A percentile compares a stretch with the other conserved stretches of the same genome.
phyloP scores from a whole-genome alignment of 2,329 filamentous ascomycete species.

The Bertia moriformis region DNA sequence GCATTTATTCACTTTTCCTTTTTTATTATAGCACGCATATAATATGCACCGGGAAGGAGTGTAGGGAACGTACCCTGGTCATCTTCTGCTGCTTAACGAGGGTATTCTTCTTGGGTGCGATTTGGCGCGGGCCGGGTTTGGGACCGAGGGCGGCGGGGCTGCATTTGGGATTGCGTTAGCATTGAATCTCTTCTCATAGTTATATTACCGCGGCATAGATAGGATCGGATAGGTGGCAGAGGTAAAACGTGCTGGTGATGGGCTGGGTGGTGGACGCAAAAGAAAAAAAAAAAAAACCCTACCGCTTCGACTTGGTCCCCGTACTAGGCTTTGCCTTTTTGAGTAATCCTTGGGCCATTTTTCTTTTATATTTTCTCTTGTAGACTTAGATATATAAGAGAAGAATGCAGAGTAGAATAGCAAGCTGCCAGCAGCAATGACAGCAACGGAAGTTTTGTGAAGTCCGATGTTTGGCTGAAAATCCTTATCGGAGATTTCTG shows the following conservation, averaged over 20 bases:
- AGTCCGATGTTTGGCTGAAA: no score
- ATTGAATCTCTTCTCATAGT: no score
- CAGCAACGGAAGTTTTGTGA: no score
- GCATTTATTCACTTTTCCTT: no score
- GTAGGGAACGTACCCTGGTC: not conserved
- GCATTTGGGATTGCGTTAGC: no score
- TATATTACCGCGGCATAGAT: not conserved
- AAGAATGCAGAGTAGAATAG: constrained; percentile 1
- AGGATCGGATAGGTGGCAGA: not conserved
- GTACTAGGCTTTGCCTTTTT: not conserved
- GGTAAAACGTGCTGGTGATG: not conserved
- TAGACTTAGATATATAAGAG: not conserved
- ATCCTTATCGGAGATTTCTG: no score
- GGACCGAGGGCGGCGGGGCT: not conserved
- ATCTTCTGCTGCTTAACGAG: not conserved
- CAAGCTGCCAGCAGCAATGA: no score
- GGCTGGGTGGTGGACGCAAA: not conserved
- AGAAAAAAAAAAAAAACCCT: not conserved
- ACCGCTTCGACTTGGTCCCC: constrained; percentile 1
- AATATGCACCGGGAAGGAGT: no score
- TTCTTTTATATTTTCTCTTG: not conserved
- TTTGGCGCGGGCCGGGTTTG: not conserved
- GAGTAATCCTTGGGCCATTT: not conserved
- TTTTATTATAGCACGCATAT: no score
- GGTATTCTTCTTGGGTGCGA: not conserved